A percentile compares a stretch with the other conserved stretches of the same genome.
Conservation (phyloP, 768 basidiomycete species). For the Grammothele lineata region DNA sequence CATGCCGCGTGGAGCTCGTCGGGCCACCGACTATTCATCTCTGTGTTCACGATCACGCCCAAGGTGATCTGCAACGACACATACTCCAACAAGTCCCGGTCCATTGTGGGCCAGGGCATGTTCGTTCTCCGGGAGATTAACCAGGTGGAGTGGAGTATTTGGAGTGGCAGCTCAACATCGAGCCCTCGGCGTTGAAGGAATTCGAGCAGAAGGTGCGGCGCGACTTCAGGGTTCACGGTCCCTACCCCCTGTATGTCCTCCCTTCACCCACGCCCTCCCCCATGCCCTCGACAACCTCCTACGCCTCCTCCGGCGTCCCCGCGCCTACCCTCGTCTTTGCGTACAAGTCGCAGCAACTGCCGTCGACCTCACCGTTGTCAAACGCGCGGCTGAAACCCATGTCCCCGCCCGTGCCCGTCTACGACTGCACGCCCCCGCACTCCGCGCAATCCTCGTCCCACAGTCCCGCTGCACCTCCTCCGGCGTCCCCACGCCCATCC, state of each 20-base stretch:
- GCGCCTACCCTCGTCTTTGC: no score
- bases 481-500: no score
- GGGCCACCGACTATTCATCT: slow-evolving; percentile 86
- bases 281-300: slow-evolving; percentile 26
- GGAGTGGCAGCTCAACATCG: slow-evolving; percentile 86
- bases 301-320: slow-evolving; percentile 21
- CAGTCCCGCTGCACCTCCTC: slow-evolving; percentile 12
- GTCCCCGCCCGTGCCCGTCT: slow-evolving; percentile 10
- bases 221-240: slow-evolving; percentile 54
- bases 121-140: slow-evolving; percentile 83
- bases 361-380: no score
- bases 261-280: slow-evolving; percentile 38
- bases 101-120: slow-evolving; percentile 58
- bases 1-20: slow-evolving; percentile 88
- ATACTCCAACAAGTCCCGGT: slow-evolving; percentile 66
- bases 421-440: no score
- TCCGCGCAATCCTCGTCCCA: slow-evolving; percentile 15
- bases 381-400: slow-evolving; percentile 15
- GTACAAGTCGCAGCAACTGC: no score
- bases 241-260: slow-evolving; percentile 62
- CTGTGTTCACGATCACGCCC: slow-evolving; percentile 88
- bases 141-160: slow-evolving; percentile 94
- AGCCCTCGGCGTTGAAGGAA: slow-evolving; percentile 51
- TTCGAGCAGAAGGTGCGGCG: slow-evolving; percentile 58
- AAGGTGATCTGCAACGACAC: slow-evolving; percentile 71